Evolutionary conservation across 371 early-diverging fungal species (phyloP), one percentile per base, ranked within the genome.

Genomic region (Circinella umbellata): DNA sequence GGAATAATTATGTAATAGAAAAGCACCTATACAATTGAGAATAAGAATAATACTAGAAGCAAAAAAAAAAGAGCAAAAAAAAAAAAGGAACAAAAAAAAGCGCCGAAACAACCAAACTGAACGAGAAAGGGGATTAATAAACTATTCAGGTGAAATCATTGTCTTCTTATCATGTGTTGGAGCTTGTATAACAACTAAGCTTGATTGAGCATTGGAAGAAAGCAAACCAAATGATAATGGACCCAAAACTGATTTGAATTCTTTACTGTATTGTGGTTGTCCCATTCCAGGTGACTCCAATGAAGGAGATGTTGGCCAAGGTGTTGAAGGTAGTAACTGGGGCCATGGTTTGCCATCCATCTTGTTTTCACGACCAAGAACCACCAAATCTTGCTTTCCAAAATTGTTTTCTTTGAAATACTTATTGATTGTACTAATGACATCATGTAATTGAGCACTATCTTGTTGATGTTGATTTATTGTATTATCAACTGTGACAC

Each of bases 361-460:
- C 20, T 34, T 18, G 27, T 57, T 57, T 55, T 68, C 67, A 55
- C 72, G 69, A 42, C 71, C 69, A 36, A 74, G 27, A 47, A 78
- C 38, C 11, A 71, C 34, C 34, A 71, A 36, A 53, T 66, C 61
- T 14, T 73, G 54, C 62, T 68, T 69, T n/a, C 59, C 51, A 27
- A 65, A 27, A 37, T 55, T 46, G n/a, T 60, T 17, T 5, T 49
- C 9, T 51, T 39, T 38, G 54, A 68, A 34, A 72, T 37, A 69
- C 47, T 8, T 72, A 62, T 18, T 61, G 67, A 8, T 81, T 74
- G 6, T 76, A 47, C 17, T 84, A 61, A 61, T 75, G 61, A 34
- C 72, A 70, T 54, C 82, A 71, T 63, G 87, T 37, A 8, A 73
- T 76, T 54, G 53, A n/a, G n/a, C 18, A 15, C 54, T 36, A 47